These are phyloP conservation scores for Panicum miliaceum DNA, from an alignment of 176 grass and related monocot genomes.

Conservation along the genomic window DNA sequence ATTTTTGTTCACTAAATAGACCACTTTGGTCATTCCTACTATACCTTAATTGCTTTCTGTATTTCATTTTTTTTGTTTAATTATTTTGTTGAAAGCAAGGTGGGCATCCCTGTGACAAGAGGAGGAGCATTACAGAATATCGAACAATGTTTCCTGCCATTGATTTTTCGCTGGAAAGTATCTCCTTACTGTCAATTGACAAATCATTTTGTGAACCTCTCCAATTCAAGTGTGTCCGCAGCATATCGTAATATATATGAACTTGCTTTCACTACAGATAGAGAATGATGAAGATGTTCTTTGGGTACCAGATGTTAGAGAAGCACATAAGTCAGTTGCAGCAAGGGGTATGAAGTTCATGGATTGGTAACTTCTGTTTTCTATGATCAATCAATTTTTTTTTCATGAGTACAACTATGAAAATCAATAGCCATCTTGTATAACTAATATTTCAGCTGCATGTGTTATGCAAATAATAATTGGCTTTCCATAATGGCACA, in stretches of 20 bases:
- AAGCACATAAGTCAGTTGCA: conserved; percentile 61
- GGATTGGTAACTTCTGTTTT: conserved; percentile 66
- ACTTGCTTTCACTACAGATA: conserved; percentile 49
- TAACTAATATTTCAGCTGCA: not conserved
- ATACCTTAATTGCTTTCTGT: not conserved
- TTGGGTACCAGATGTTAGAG: conserved; percentile 78
- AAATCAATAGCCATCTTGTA: not conserved
- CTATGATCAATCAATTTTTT: not conserved
- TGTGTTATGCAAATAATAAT: not conserved
- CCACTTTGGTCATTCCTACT: not conserved
- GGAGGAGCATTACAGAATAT: conserved; percentile 85
- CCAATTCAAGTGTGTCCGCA: not conserved
- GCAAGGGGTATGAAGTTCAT: conserved; percentile 80
- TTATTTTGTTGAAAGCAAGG: conserved; percentile 54
- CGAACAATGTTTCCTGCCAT: conserved; percentile 71
- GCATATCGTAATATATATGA: conserved; percentile 24
- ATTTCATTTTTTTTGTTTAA: not conserved
- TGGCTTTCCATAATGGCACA: not conserved
- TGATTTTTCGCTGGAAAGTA: conserved; percentile 87
- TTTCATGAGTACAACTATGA: not conserved
- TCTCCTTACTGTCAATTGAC: conserved; percentile 5
- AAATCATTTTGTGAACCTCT: not conserved
- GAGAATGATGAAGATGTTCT: conserved; percentile 86
- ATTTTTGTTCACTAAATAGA: not conserved
- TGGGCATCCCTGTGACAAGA: conserved; percentile 83